These are phyloP conservation scores for Thermomyces lanuginosus DNA, from an alignment of 2,329 filamentous ascomycete genomes.

Conservation along the genomic window DNA sequence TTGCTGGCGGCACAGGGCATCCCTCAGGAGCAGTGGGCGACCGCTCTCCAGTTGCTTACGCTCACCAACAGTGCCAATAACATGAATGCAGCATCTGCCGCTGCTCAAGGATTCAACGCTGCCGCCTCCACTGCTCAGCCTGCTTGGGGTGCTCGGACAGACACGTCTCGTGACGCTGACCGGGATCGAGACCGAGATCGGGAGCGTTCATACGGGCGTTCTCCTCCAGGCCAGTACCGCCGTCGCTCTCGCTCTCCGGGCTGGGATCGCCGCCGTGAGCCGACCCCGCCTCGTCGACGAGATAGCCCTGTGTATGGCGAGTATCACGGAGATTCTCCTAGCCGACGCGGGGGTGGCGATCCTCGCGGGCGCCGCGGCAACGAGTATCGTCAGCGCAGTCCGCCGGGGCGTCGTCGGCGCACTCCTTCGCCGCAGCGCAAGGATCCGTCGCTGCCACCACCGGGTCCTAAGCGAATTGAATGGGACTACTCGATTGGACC, in stretches of 20 bases:
- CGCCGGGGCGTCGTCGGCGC: slow-evolving; percentile 49
- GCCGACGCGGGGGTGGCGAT: slow-evolving; percentile 40
- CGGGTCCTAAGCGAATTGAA: slow-evolving; percentile 58
- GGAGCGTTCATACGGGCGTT: slow-evolving; percentile 47
- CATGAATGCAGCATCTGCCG: slow-evolving; percentile 19
- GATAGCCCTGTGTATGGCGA: slow-evolving; percentile 56
- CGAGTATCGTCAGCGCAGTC: slow-evolving; percentile 79
- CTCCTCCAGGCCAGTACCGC: slow-evolving; percentile 42
- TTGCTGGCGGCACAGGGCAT: slow-evolving; percentile 59
- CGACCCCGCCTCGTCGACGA: slow-evolving; percentile 45
- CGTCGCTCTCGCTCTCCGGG: slow-evolving; percentile 69
- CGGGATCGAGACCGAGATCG: slow-evolving; percentile 43
- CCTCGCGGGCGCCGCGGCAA: slow-evolving; percentile 34
- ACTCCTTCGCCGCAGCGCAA: slow-evolving; percentile 42
- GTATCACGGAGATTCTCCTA: slow-evolving; percentile 54
- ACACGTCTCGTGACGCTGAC: too few species aligned
- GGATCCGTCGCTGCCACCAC: slow-evolving; percentile 27
- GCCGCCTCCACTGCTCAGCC: slow-evolving; percentile 4
- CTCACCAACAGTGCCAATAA: slow-evolving; percentile 20
- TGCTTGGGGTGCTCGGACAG: slow-evolving; percentile 25
- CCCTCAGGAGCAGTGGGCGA: slow-evolving; percentile 57
- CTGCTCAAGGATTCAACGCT: slow-evolving; percentile 18
- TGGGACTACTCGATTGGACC: slow-evolving; percentile 58
- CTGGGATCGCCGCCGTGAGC: slow-evolving; percentile 51
- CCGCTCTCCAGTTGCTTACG: slow-evolving; percentile 37